These are phyloP conservation scores for Calonectria fujianensis DNA, from an alignment of 2,329 filamentous ascomycete species.

Conservation along the genomic window DNA sequence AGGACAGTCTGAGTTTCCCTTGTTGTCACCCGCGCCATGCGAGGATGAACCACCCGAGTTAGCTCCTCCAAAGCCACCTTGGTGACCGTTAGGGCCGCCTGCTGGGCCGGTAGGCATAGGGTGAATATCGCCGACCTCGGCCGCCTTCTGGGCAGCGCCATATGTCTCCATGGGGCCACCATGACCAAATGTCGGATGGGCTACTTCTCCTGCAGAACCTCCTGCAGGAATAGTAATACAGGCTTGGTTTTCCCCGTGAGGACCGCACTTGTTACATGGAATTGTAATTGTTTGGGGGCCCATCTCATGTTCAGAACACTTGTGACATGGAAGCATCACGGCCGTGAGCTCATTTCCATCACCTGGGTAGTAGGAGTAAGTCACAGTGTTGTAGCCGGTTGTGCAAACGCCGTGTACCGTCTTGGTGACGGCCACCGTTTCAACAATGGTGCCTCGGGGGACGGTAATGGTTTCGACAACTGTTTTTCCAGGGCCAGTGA, in stretches of 20 bases:
- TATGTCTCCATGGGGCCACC: background rate
- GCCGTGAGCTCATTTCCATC: background rate
- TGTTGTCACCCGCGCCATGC: too few species aligned
- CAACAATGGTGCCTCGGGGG: background rate
- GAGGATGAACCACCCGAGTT: too few species aligned
- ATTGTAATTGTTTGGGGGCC: background rate
- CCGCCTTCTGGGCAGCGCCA: too few species aligned
- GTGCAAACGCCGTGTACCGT: background rate
- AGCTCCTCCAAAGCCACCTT: too few species aligned
- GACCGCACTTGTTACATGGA: background rate
- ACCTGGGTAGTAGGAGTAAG: background rate
- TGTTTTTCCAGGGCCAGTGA: background rate
- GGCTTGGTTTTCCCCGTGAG: background rate
- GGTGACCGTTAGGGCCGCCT: too few species aligned
- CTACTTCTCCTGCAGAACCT: background rate
- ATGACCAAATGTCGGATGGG: background rate
- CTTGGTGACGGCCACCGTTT: background rate
- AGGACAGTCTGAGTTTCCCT: too few species aligned
- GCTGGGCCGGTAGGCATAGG: too few species aligned
- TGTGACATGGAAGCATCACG: background rate
- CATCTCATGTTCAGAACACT: background rate
- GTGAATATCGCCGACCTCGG: too few species aligned
- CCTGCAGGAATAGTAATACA: background rate
- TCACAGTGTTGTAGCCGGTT: background rate
- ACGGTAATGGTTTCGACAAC: background rate